Evolutionary conservation across 305 asterid genomes (phyloP).

Genomic region (Plantago coronopus): DNA sequence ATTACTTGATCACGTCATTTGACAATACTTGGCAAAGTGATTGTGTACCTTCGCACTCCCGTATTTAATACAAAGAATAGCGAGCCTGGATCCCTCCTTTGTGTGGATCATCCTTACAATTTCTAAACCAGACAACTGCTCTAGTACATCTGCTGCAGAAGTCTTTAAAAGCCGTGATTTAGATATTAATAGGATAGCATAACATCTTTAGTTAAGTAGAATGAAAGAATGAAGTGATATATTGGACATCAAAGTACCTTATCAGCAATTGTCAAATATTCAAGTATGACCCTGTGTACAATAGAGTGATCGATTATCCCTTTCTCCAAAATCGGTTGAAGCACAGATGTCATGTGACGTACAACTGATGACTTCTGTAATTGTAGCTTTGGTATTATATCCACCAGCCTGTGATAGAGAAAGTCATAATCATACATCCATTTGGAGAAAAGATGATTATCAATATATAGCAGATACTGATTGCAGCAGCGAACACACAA

Average conservation of each 20-base stretch:
- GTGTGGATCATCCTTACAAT: slow-evolving; percentile 81
- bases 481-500: not conserved
- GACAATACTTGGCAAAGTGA: slow-evolving; percentile 5
- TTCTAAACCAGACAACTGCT: slow-evolving; percentile 61
- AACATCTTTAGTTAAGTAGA: not conserved
- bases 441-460: slow-evolving; percentile 1
- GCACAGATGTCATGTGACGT: slow-evolving; percentile 80
- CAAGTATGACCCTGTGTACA: slow-evolving; percentile 72
- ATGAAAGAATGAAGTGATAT: not conserved
- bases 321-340: slow-evolving; percentile 87
- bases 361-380: slow-evolving; percentile 65
- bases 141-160: slow-evolving; percentile 82
- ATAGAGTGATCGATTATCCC: slow-evolving; percentile 90
- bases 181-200: slow-evolving; percentile 24
- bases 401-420: slow-evolving; percentile 55
- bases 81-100: slow-evolving; percentile 84
- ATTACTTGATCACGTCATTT: not conserved
- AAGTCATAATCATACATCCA: slow-evolving; percentile 15
- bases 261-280: slow-evolving; percentile 71
- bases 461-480: not conserved
- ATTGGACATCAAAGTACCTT: slow-evolving; percentile 40
- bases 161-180: slow-evolving; percentile 52
- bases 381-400: slow-evolving; percentile 72
- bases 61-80: slow-evolving; percentile 73
- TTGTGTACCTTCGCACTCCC: slow-evolving; percentile 82